These are phyloP conservation scores for Kurtzmaniella quercitrusa DNA, from an alignment of 1,139 yeast species.

Conservation along the genomic window DNA sequence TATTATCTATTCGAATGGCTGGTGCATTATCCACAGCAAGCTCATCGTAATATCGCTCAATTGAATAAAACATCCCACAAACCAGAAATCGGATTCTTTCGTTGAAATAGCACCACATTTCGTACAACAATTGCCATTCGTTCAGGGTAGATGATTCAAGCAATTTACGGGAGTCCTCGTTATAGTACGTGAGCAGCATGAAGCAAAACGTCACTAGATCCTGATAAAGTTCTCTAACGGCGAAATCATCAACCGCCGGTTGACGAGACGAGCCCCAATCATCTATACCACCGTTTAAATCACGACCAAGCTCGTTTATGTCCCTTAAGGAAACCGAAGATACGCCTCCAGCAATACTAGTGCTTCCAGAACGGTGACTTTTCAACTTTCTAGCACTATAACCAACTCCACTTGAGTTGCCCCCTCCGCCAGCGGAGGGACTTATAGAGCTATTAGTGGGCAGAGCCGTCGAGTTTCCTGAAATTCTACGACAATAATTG, in stretches of 20 bases:
- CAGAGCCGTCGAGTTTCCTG: background rate
- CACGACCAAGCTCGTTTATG: background rate
- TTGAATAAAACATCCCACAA: slow-evolving; percentile 26
- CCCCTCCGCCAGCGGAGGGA: background rate
- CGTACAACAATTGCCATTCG: slow-evolving; percentile 18
- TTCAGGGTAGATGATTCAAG: slow-evolving; percentile 5
- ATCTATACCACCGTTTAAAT: background rate
- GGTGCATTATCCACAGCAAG: background rate
- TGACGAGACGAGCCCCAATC: background rate
- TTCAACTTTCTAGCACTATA: background rate
- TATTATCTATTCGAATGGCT: slow-evolving; percentile 25
- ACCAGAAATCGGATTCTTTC: slow-evolving; percentile 25
- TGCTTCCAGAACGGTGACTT: background rate
- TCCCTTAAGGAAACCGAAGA: background rate
- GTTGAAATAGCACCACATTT: slow-evolving; percentile 33
- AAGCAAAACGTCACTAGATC: slow-evolving; percentile 26
- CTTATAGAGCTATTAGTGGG: background rate
- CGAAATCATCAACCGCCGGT: slow-evolving; percentile 21
- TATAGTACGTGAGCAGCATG: background rate
- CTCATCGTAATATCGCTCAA: slow-evolving; percentile 21
- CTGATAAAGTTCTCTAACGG: slow-evolving; percentile 26
- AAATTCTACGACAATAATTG: slow-evolving; percentile 12
- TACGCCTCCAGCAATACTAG: background rate
- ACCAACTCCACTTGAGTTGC: background rate
- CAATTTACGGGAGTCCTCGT: slow-evolving; percentile 3